Base-by-base conservation (phyloP, 139 green algal genomes). In the Microglena sp. region DNA sequence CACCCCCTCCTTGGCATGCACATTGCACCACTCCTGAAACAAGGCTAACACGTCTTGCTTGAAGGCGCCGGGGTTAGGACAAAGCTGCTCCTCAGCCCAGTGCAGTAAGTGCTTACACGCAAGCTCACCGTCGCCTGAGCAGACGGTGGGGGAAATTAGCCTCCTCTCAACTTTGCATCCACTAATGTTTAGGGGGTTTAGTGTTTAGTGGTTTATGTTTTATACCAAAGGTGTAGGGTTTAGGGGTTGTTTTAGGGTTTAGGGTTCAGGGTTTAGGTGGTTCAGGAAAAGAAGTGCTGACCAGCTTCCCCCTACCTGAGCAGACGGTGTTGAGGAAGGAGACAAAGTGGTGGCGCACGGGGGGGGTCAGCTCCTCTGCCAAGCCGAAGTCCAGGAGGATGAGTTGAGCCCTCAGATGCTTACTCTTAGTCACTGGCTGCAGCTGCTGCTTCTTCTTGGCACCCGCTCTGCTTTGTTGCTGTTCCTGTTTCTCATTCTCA, bases 301-400 rank as follows among this genome's bases (percentile, higher is more conserved):
- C n/a, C n/a, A n/a, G n/a, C n/a, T n/a, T n/a, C n/a, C n/a, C n/a
- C n/a, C n/a, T n/a, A n/a, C n/a, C n/a, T 8, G 3, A 31, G 3
- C 26, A 55, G 18, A 71, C 54, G 7, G 35, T 44, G 40, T 57
- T 71, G 45, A 97, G 80, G 71, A 97, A 96, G 33, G 77, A 88
- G 22, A 97, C 78, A 69, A 97, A 95, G 69, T 91, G 84, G 32
- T 78, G 55, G 45, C 90, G 78, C 29, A 96, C 86, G 6, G 60
- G 26, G 1, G 75, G 73, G 11, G 68, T 87, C 44, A 97, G 73
- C 80, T 89, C 82, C 72, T 94, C 89, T 21, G 86, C 89, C 62
- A 94, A 76, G 6, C 84, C 86, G 68, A 93, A 91, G 70, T 96
- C 86, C 54, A 96, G 77, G 62, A 96, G 80, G 22, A 95, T 73